Evolutionary conservation across 176 grass and related monocot genomes (phyloP).

Genomic region (Musa beccarii): DNA sequence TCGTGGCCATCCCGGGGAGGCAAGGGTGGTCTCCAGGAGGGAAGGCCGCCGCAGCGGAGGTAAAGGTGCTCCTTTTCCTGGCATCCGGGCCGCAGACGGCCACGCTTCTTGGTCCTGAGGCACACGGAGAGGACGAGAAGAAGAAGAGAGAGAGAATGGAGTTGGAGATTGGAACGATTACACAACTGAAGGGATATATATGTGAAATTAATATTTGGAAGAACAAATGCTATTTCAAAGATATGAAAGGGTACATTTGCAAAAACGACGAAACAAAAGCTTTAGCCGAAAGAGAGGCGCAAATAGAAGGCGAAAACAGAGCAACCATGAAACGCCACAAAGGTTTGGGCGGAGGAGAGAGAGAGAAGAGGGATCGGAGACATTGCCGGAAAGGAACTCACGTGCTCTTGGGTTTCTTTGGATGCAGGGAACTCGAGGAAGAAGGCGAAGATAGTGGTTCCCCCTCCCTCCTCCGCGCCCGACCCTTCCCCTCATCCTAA

Average conservation of each 20-base stretch:
- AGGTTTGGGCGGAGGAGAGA: not conserved
- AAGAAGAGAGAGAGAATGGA: not conserved
- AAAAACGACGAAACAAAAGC: too few relatives aligned
- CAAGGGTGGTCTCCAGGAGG: too few relatives aligned
- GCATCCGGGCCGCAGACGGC: not conserved
- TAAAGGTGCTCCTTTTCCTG: conserved; percentile 13
- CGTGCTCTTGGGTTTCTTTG: not conserved
- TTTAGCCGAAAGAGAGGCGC: rapidly evolving
- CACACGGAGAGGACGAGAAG: conserved; percentile 11
- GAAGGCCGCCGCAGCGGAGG: not conserved
- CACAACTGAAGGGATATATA: too few relatives aligned
- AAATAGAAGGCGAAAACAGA: not conserved
- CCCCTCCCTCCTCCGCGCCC: not conserved
- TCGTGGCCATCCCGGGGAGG: too few relatives aligned
- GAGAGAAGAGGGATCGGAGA: not conserved
- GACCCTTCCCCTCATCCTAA: not conserved
- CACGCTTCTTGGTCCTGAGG: conserved; percentile 20
- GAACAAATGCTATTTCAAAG: too few relatives aligned
- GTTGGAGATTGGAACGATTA: too few relatives aligned
- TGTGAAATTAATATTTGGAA: too few relatives aligned
- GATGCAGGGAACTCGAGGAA: conserved; percentile 17
- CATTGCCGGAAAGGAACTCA: not conserved
- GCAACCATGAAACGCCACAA: not conserved
- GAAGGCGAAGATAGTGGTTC: not conserved
- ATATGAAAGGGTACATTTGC: too few relatives aligned